Evolutionary conservation across 352 stramenopile species (phyloP), one percentile per base, ranked within the genome.

Genomic region (Aphanomyces astaci): DNA sequence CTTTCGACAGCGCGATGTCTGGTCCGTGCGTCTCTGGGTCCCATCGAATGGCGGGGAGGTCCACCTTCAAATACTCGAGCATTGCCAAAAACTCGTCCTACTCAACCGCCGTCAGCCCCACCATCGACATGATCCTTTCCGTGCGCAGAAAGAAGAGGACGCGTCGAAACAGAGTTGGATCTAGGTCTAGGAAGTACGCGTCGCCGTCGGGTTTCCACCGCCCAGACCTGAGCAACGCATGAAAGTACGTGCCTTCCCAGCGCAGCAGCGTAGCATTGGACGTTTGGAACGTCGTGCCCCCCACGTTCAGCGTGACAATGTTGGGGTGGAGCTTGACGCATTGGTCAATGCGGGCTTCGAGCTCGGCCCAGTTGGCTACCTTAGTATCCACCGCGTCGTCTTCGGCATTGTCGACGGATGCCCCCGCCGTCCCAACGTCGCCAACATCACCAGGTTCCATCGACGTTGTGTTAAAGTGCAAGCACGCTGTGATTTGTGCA

Each of bases 91-190:
- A 51, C n/a, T 64, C n/a, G 22, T 25, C 27, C 43, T 22, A 13
- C 11, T 64, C 56, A 13, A 24, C 25, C 13, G 24, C 24, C 22
- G 27, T 53, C 2, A 64, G n/a, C 9, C 56, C 56, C 13, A 49
- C 56, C 11, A 64, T 49, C 36, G 36, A 64, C 22, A 64, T 15
- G n/a, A n/a, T n/a, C n/a, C 59, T 43, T 39, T 39, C 60, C 31
- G 60, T 67, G 40, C 60, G 60, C 25, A 67, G 24, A 28, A 43
- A 67, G 13, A 49, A 15, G 33, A 67, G 55, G 60, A 67, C 45
- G 13, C 60, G 60, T 25, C 45, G 33, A 33, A 67, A 67, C 28
- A 39, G 19, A 2, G 22, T 55, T 5, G 60, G 60, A 17, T 67
- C 60, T 9, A 67, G n/a, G 31, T 67, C 60, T 15, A 43, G 15